These are phyloP conservation scores for Porcisia deanei DNA, from an alignment of 208 protist species.

Conservation along the genomic window DNA sequence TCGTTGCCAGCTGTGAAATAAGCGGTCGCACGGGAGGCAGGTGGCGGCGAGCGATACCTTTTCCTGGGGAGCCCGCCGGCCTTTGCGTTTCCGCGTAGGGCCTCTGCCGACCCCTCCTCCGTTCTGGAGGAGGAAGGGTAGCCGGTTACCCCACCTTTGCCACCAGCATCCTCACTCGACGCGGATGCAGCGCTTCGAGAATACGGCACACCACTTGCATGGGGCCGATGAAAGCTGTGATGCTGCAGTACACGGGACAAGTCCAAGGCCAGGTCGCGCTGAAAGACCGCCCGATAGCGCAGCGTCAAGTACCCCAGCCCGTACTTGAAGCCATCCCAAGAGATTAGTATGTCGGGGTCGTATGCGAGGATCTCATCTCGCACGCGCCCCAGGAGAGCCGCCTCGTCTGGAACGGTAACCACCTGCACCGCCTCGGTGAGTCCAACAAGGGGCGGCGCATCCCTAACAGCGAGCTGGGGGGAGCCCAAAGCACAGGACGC, in stretches of 20 bases:
- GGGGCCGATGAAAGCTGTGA: not conserved
- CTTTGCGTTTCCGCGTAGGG: not conserved
- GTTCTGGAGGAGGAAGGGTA: not conserved
- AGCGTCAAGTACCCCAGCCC: conserved; percentile 61
- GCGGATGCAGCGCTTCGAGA: not conserved
- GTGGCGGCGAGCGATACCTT: not conserved
- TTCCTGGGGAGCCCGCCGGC: not conserved
- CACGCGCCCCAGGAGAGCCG: conserved; percentile 47
- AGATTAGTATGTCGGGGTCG: conserved; percentile 77
- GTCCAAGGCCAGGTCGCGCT: conserved; percentile 48
- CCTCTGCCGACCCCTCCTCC: not conserved
- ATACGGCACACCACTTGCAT: not conserved
- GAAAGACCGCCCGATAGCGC: conserved; percentile 56
- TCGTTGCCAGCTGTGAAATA: not conserved
- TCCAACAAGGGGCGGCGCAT: conserved; percentile 1
- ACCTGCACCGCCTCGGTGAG: conserved; percentile 40
- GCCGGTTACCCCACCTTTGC: not conserved
- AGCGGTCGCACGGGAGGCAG: not conserved
- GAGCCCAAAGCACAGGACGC: not conserved
- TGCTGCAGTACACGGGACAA: conserved; percentile 46
- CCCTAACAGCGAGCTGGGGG: not conserved
- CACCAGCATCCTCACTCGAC: not conserved
- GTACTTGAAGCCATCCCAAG: conserved; percentile 80
- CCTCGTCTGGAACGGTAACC: conserved; percentile 43
- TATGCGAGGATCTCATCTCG: conserved; percentile 42